A percentile compares a stretch with the other conserved stretches of the same genome.
Evolutionary conservation across 331 rosid genomes (phyloP).

Genomic region (Rhamnella rubrinervis): DNA sequence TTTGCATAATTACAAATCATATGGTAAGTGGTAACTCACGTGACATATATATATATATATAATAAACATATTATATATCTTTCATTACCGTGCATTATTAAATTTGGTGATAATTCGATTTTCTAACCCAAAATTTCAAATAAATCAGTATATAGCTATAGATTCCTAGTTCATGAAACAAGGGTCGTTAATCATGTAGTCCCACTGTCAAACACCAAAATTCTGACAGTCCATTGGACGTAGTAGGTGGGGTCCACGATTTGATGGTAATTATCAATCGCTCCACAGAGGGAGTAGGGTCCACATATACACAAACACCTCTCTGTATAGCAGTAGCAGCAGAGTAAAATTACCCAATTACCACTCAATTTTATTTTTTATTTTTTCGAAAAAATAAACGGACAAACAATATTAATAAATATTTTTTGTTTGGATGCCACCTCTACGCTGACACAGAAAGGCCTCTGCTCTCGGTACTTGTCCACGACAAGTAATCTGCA

Average conservation of each 20-base stretch:
- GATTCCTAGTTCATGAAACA: neutral
- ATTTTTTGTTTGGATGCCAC: neutral
- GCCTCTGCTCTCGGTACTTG: neutral
- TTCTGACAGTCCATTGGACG: constrained; percentile 6
- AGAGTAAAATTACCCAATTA: neutral
- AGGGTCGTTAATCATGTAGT: constrained; percentile 8
- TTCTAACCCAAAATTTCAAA: neutral
- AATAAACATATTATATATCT: too few species aligned
- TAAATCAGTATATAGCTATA: neutral
- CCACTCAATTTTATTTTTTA: neutral
- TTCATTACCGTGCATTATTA: too few species aligned
- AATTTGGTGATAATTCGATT: neutral
- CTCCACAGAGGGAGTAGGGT: constrained; percentile 4
- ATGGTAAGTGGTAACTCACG: too few species aligned
- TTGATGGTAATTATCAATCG: constrained; percentile 26
- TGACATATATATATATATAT: too few species aligned
- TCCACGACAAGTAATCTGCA: neutral
- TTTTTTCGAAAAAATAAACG: neutral
- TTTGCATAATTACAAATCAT: too few species aligned
- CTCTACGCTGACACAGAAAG: neutral
- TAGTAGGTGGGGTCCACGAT: constrained; percentile 28
- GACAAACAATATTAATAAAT: neutral
- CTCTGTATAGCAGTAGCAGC: constrained; percentile 25
- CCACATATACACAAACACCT: constrained; percentile 19
- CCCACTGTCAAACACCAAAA: constrained; percentile 5